Evolutionary conservation across 257 asterid genomes (phyloP).

Genomic region (Echites panduratus): DNA sequence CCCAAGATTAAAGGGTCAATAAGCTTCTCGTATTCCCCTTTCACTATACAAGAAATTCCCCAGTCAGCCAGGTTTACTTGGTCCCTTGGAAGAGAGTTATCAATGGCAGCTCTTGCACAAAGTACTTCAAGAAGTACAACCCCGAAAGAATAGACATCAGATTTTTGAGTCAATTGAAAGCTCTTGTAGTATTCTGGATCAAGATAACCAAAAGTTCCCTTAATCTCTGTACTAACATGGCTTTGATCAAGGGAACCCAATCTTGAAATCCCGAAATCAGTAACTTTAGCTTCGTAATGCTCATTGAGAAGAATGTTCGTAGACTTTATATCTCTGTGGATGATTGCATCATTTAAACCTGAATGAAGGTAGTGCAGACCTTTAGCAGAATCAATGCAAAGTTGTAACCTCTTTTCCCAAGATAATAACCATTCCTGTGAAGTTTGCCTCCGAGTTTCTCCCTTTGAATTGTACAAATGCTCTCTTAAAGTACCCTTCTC

Average conservation of each 20-base stretch:
- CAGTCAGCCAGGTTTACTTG: conserved; percentile 53
- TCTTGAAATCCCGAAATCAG: conserved; percentile 60
- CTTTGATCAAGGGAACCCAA: conserved; percentile 32
- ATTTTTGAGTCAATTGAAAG: conserved; percentile 39
- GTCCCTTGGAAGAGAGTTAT: conserved; percentile 28
- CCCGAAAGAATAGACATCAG: conserved; percentile 63
- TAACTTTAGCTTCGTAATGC: conserved; percentile 49
- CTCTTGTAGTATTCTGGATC: conserved; percentile 50
- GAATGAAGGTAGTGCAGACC: conserved; percentile 55
- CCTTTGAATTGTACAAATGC: conserved; percentile 32
- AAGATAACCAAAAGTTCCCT: conserved; percentile 61
- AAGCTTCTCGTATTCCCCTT: conserved; percentile 37
- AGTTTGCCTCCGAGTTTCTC: conserved; percentile 7
- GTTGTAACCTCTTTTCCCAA: conserved; percentile 47
- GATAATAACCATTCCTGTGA: conserved; percentile 21
- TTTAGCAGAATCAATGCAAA: conserved; percentile 50
- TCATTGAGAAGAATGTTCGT: conserved; percentile 59
- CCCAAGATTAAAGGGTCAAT: conserved; percentile 50
- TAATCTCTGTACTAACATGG: conserved; percentile 42
- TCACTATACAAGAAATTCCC: conserved; percentile 37
- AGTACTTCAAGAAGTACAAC: conserved; percentile 63
- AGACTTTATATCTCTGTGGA: conserved; percentile 61
- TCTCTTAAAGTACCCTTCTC: conserved; percentile 55
- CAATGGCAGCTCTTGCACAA: conserved; percentile 47
- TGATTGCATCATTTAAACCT: conserved; percentile 32